Base-by-base conservation (phyloP, 345 rosid species). In the Cardamine chenopodiifolia region DNA sequence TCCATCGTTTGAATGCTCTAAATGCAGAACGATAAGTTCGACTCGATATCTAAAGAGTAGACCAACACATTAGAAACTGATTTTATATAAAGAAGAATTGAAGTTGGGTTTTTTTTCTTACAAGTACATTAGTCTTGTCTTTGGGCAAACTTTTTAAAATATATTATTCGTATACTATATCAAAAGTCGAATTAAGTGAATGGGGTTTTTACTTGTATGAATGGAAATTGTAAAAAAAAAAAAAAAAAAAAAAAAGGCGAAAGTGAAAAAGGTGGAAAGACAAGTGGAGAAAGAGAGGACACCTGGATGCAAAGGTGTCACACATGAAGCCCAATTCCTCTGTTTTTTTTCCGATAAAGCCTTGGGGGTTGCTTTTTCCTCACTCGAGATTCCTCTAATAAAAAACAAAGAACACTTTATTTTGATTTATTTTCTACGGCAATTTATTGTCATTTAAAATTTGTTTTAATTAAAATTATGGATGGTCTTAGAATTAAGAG, bases 271-370 rank as follows among this genome's bases (percentile, higher is more conserved):
- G 50, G 63, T 45, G 22, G 22, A 52, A 69, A 52, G 74, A 77
- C 68, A 68, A 58, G 71, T 52, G 75, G 58, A 29, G 44, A 61
- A 62, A 55, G 62, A 37, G 22, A 32, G 65, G 64, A 63, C 62
- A 69, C 57, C 31, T 68, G 13, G 42, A 44, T 71, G 80, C 73
- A 61, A 45, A 72, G 40, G 78, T 80, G 80, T 78, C 74, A 68
- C 78, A 68, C 78, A 45, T 72, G 79, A 61, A 62, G 74, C 61
- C 68, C 70, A 68, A 19, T 49, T 47, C 44, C 19, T 48, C 4
- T 3, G 1, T 15, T 61, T 40, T 11, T 50, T 75, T 69, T 47
- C 29, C 65, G 42, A 42, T 35, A 28, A 37, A 49, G 74, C 44
- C 55, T 67, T 35, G 1, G 19, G 59, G 12, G n/a, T n/a, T n/a